Evolutionary conservation across 306 rosid genomes (phyloP).

Genomic region (Quercus rubra): DNA sequence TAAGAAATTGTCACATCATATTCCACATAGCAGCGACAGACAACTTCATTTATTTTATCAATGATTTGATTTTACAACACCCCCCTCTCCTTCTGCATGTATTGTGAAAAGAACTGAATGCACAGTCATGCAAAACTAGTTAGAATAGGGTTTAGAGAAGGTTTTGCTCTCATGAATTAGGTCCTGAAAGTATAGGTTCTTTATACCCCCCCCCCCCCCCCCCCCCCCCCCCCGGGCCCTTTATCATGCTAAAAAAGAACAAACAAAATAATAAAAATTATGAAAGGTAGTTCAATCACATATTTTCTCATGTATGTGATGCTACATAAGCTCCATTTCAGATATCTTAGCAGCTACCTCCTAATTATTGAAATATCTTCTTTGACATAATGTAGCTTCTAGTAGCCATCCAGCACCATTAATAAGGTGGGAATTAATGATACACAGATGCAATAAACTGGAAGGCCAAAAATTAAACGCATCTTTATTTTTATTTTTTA

Average conservation of each 20-base stretch:
- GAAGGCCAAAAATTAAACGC: not conserved
- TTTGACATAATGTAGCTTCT: not conserved
- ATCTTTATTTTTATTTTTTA: not conserved
- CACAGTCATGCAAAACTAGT: too few relatives aligned
- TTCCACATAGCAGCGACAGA: not conserved
- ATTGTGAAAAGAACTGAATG: too few relatives aligned
- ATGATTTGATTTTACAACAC: too few relatives aligned
- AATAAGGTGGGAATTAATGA: not conserved
- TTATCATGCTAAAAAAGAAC: not conserved
- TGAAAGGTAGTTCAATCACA: not conserved
- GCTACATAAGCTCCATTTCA: not conserved
- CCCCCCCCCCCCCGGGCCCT: too few relatives aligned
- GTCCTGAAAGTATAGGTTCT: too few relatives aligned
- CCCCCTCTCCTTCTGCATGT: too few relatives aligned
- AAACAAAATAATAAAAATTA: not conserved
- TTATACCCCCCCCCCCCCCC: not conserved
- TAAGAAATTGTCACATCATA: not conserved
- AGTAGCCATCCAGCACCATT: not conserved
- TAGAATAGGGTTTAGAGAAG: too few relatives aligned
- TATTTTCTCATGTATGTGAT: not conserved
- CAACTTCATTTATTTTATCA: not conserved
- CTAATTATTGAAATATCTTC: not conserved
- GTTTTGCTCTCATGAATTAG: too few relatives aligned
- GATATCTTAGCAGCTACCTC: not conserved
- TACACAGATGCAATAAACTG: not conserved